Base-by-base conservation (phyloP, 495 filamentous ascomycete species). In the Aspergillus coremiiformis region DNA sequence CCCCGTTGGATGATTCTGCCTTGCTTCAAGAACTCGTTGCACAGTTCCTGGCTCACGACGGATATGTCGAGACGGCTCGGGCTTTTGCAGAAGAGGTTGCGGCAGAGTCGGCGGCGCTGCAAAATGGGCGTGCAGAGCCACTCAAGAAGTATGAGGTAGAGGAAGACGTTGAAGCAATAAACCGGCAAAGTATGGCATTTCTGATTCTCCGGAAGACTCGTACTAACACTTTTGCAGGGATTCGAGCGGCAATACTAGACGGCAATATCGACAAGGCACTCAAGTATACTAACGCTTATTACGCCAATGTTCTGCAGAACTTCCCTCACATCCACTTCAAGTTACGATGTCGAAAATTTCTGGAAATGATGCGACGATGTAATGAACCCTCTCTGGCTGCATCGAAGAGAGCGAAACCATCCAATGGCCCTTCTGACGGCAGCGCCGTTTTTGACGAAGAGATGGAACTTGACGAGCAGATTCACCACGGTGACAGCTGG, bases 1-100 rank as follows among this genome's bases (percentile, higher is more conserved):
- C 85, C 4, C 77, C 77, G 3, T 63, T 90, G 44, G 81, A 82
- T 49, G 90, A 96, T 66, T 80, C 82, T 1, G 71, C 85, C 22
- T 75, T 98, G 26, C 79, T 96, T 33, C 93, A 96, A 64, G 79
- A 85, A 56, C 66, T 92, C 53, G 84, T 94, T 15, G 78, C 89
- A 10, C 91, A 96, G 66, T 95, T 91, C 58, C 75, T 99, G 6
- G 87, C 89, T 32, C 93, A 96, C 60, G 94, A 97, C 64, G 94
- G 93, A 49, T 97, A 96, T 56, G 84, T 96, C n/a, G 92, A 96
- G 52, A 95, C 93, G 6, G 90, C 91, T 14, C 80, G 83, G 54
- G 89, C 87, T 0, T 97, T 99, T 69, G 83, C 86, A 6, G 78
- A 85, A 61, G 94, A 97, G 63, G 83, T 95, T 5, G 81, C 82